phyloP scores from a whole-genome alignment of 2,329 filamentous ascomycete genomes.

The Coleophoma eucalyptorum region DNA sequence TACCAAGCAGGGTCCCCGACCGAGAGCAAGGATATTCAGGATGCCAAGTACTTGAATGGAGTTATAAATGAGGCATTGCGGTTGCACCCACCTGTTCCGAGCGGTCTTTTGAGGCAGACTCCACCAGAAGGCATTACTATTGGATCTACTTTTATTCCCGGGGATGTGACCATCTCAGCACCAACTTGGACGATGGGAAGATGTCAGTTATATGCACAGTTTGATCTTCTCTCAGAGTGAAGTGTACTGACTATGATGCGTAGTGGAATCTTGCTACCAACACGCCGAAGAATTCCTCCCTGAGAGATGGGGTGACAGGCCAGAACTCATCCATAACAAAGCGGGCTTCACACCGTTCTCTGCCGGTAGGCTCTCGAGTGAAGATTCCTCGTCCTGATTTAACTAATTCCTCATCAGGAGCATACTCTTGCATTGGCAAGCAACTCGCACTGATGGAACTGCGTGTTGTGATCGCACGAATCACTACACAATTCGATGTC shows the following conservation, averaged over 20 bases:
- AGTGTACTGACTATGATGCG: background rate
- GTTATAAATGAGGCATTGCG: slow-evolving; percentile 34
- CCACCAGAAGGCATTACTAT: slow-evolving; percentile 32
- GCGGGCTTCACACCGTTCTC: slow-evolving; percentile 23
- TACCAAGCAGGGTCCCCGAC: background rate
- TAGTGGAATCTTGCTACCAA: slow-evolving; percentile 6
- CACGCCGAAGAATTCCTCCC: slow-evolving; percentile 14
- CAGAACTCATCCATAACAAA: slow-evolving; percentile 17
- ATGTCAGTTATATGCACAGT: slow-evolving; percentile 8
- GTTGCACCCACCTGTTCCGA: slow-evolving; percentile 30
- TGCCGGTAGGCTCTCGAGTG: slow-evolving; percentile 11
- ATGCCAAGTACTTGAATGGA: slow-evolving; percentile 26
- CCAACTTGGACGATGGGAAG: slow-evolving; percentile 10
- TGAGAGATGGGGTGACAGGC: slow-evolving; percentile 16
- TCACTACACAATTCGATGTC: slow-evolving; percentile 13
- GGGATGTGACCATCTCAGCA: slow-evolving; percentile 4
- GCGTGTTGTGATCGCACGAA: slow-evolving; percentile 8
- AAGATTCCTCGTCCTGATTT: too few species aligned
- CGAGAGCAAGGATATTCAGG: slow-evolving; percentile 4
- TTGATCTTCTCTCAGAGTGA: too few species aligned
- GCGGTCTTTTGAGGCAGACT: slow-evolving; percentile 30
- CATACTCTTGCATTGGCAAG: slow-evolving; percentile 14
- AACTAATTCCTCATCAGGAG: background rate
- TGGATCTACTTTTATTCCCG: slow-evolving; percentile 13
- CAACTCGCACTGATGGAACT: slow-evolving; percentile 17